phyloP scores from a whole-genome alignment of 2,329 filamentous ascomycete species.

The Fusarium pininemorale region DNA sequence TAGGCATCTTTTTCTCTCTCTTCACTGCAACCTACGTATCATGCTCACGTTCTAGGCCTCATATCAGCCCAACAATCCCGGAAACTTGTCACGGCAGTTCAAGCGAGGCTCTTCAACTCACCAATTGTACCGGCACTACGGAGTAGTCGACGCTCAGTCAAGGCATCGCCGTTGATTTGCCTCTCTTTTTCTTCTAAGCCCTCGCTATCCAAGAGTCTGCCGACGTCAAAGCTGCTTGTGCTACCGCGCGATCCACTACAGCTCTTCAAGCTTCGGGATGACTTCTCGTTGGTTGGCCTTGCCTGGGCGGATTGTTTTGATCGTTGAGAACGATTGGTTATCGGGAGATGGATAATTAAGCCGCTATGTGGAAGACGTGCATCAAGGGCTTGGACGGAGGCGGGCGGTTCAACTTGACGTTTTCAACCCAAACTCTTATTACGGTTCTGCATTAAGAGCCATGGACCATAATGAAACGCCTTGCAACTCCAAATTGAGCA shows the following conservation, averaged over 20 bases:
- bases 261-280: slow-evolving; percentile 9
- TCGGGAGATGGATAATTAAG: slow-evolving; percentile 1
- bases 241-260: slow-evolving; percentile 16
- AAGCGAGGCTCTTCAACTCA: slow-evolving; percentile 12
- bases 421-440: background rate
- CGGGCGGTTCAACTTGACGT: slow-evolving; percentile 15
- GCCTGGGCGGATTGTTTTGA: background rate
- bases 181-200: background rate
- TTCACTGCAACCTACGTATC: slow-evolving; percentile 1
- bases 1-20: background rate
- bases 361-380: slow-evolving; percentile 36
- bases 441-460: background rate
- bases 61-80: slow-evolving; percentile 2
- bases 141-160: background rate
- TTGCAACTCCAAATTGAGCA: slow-evolving; percentile 15
- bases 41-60: slow-evolving; percentile 24
- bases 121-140: background rate
- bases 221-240: background rate
- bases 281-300: slow-evolving; percentile 13
- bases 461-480: background rate
- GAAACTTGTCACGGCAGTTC: slow-evolving; percentile 12
- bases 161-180: background rate
- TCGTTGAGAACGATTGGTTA: slow-evolving; percentile 1
- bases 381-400: slow-evolving; percentile 22
- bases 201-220: background rate